Evolutionary conservation across 2,329 filamentous ascomycete genomes (phyloP).

Genomic region (Aspergillus sp.): DNA sequence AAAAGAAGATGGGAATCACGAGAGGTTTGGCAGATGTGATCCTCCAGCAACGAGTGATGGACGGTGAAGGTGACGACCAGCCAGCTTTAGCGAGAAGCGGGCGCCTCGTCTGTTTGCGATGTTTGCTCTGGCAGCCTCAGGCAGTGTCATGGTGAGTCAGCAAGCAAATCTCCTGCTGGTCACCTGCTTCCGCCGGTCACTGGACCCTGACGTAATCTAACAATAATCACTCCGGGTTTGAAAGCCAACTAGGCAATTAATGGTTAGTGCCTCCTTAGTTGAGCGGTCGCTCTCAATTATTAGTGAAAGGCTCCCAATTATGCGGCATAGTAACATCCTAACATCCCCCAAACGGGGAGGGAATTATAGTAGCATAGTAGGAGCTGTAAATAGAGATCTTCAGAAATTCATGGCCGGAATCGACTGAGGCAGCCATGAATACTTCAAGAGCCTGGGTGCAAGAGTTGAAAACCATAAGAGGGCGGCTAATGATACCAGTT

Average conservation of each 20-base stretch:
- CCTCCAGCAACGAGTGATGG: constrained; percentile 27
- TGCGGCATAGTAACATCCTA: no score
- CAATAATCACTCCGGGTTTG: background rate
- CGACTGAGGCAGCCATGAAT: background rate
- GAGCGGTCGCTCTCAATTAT: no score
- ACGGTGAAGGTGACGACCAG: constrained; percentile 30
- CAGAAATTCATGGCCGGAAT: no score
- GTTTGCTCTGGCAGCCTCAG: constrained; percentile 20
- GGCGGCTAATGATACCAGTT: background rate
- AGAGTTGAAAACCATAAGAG: background rate
- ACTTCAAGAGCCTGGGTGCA: background rate
- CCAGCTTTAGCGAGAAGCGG: constrained; percentile 27
- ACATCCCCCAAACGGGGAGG: no score
- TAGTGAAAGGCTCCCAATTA: no score
- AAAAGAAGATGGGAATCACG: constrained; percentile 19
- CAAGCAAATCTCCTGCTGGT: background rate
- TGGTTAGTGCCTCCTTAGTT: no score
- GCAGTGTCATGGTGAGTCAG: constrained; percentile 8
- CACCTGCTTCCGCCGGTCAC: background rate
- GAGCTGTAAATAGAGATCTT: background rate
- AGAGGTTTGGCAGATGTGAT: constrained; percentile 25
- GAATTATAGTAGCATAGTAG: background rate
- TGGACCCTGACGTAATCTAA: background rate
- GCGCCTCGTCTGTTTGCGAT: constrained; percentile 24
- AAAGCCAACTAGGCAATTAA: no score